phyloP scores from a whole-genome alignment of 495 filamentous ascomycete species.

The Thermochaetoides thermophila region DNA sequence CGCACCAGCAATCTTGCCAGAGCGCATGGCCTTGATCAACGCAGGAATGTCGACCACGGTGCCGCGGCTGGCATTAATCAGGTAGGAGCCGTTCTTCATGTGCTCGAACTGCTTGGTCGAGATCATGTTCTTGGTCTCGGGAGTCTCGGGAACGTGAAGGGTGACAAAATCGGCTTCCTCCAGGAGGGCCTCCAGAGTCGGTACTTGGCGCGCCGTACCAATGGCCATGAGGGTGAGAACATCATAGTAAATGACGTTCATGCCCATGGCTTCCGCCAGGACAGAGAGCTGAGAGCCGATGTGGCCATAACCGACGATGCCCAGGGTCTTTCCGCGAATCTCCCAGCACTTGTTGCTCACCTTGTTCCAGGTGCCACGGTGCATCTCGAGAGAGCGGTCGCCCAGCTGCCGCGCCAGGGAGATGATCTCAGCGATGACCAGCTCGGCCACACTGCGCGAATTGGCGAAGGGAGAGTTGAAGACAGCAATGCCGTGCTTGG shows the following conservation, averaged over 20 bases:
- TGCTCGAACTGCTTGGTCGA: slow-evolving; percentile 55
- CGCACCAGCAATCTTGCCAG: slow-evolving; percentile 81
- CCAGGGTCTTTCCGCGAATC: slow-evolving; percentile 91
- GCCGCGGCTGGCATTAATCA: slow-evolving; percentile 93
- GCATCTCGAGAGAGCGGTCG: slow-evolving; percentile 90
- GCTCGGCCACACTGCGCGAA: slow-evolving; percentile 89
- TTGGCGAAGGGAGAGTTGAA: slow-evolving; percentile 99
- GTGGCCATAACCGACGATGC: slow-evolving; percentile 94
- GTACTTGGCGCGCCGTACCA: slow-evolving; percentile 72
- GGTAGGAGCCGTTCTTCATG: slow-evolving; percentile 85
- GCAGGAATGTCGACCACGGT: slow-evolving; percentile 90
- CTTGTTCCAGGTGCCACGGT: slow-evolving; percentile 94
- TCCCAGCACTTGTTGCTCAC: slow-evolving; percentile 95
- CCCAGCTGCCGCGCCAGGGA: slow-evolving; percentile 77
- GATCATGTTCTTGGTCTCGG: slow-evolving; percentile 88
- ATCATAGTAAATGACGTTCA: slow-evolving; percentile 94
- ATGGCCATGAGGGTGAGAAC: slow-evolving; percentile 84
- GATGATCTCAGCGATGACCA: slow-evolving; percentile 91
- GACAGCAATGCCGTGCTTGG: slow-evolving; percentile 82
- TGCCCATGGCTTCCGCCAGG: slow-evolving; percentile 91
- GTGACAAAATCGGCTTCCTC: slow-evolving; percentile 75
- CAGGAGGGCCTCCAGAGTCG: slow-evolving; percentile 63
- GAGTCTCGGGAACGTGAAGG: slow-evolving; percentile 82
- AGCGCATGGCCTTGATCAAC: slow-evolving; percentile 73
- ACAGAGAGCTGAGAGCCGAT: slow-evolving; percentile 96